Percentiles rank a stretch among this genome's conserved stretches.
These are phyloP conservation scores for Aspergillus calidoustus DNA, from an alignment of 2,329 filamentous ascomycete genomes.

Conservation along the genomic window DNA sequence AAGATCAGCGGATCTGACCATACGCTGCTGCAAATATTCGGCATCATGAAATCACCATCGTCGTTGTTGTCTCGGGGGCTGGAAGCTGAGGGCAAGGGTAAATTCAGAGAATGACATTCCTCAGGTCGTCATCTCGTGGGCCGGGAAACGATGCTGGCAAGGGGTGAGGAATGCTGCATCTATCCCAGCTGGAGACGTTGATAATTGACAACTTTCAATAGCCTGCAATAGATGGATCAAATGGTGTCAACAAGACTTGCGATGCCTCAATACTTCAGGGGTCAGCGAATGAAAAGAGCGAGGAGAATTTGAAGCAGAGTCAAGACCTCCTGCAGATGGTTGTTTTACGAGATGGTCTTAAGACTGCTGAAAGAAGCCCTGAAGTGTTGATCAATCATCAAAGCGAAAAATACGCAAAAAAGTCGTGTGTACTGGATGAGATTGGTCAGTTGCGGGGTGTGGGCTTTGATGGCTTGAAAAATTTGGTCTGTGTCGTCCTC, in stretches of 20 bases:
- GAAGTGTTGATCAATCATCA: neutral
- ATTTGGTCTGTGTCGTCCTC: neutral
- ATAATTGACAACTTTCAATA: neutral
- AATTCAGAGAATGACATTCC: neutral
- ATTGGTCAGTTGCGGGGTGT: neutral
- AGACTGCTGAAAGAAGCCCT: neutral
- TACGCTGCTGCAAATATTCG: neutral
- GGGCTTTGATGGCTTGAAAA: neutral
- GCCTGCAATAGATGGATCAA: conserved; percentile 3
- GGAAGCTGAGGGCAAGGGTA: neutral
- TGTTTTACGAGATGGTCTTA: neutral
- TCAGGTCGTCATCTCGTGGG: neutral
- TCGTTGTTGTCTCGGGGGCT: neutral
- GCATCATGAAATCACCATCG: neutral
- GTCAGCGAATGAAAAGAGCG: conserved; percentile 6
- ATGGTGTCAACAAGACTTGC: neutral
- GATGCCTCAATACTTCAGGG: conserved; percentile 2
- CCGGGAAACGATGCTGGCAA: conserved; percentile 23
- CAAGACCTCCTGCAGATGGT: neutral
- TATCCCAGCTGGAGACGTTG: neutral
- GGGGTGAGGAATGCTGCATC: conserved; percentile 26
- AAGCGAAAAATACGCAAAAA: neutral
- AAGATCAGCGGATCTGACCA: neutral
- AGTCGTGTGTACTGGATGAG: neutral
- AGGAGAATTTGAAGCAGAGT: conserved; percentile 1